These are phyloP conservation scores for Colletotrichum endophyticum DNA, from an alignment of 2,329 filamentous ascomycete genomes.

Conservation along the genomic window DNA sequence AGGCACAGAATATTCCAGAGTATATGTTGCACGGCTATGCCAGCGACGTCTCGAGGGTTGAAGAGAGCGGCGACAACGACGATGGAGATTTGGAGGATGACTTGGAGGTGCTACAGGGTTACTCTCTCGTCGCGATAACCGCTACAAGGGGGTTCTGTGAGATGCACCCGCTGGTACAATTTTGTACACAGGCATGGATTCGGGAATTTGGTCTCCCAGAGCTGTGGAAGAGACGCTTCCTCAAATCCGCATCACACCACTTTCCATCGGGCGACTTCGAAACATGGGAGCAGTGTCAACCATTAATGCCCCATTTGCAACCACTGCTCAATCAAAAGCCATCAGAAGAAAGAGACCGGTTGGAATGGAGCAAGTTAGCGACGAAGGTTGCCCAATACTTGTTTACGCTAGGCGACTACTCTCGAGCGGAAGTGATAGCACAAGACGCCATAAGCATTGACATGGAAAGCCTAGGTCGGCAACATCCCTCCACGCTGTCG, in stretches of 20 bases:
- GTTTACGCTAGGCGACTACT: background rate
- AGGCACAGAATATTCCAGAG: slow-evolving; percentile 41
- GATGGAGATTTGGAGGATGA: slow-evolving; percentile 20
- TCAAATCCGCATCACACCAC: background rate
- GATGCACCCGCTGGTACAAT: slow-evolving; percentile 46
- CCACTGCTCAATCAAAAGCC: background rate
- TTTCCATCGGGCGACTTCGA: background rate
- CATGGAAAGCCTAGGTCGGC: background rate
- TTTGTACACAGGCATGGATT: slow-evolving; percentile 27
- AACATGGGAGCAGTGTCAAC: background rate
- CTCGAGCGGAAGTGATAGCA: background rate
- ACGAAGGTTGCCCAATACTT: slow-evolving; percentile 13
- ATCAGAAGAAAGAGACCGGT: background rate
- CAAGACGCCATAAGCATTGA: background rate
- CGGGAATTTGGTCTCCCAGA: background rate
- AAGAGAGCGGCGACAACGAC: background rate
- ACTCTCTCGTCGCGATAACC: slow-evolving; percentile 34
- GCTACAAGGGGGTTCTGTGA: slow-evolving; percentile 31
- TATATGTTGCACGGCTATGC: background rate
- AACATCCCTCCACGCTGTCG: rapidly evolving
- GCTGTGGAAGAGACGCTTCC: slow-evolving; percentile 15
- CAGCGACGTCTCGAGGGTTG: background rate
- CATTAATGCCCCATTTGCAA: background rate
- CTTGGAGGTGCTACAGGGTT: slow-evolving; percentile 36
- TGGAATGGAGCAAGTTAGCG: background rate